These are phyloP conservation scores for Lepidium didymum DNA, from an alignment of 345 rosid genomes.

Conservation along the genomic window DNA sequence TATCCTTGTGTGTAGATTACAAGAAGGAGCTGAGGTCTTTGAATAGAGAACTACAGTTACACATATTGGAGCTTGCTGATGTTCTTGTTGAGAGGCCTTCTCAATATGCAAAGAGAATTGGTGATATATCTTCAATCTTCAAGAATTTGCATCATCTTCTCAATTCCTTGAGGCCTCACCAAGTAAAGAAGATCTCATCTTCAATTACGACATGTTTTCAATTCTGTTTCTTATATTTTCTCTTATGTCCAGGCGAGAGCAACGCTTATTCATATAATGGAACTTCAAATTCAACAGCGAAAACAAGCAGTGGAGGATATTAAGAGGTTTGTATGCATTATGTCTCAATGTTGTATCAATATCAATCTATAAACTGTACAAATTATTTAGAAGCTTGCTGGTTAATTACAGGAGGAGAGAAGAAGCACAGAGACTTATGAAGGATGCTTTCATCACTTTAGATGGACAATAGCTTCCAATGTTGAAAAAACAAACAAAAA, in stretches of 20 bases:
- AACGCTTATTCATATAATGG: slow-evolving; percentile 75
- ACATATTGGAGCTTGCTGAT: slow-evolving; percentile 76
- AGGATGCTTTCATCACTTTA: slow-evolving; percentile 61
- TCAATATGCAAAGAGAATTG: slow-evolving; percentile 78
- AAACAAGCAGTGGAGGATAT: slow-evolving; percentile 91
- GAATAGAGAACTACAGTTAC: slow-evolving; percentile 77
- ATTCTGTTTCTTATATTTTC: not conserved
- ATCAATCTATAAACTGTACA: not conserved
- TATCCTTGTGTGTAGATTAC: slow-evolving; percentile 41
- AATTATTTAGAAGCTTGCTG: not conserved
- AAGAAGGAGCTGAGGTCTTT: slow-evolving; percentile 63
- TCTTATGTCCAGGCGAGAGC: slow-evolving; percentile 60
- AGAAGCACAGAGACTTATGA: slow-evolving; percentile 59
- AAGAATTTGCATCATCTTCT: slow-evolving; percentile 86
- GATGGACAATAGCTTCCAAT: slow-evolving; percentile 35
- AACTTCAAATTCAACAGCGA: slow-evolving; percentile 76
- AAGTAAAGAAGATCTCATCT: slow-evolving; percentile 28
- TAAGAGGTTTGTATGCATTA: slow-evolving; percentile 47
- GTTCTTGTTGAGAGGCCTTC: slow-evolving; percentile 85
- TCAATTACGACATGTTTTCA: not conserved
- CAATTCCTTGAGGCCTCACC: slow-evolving; percentile 81
- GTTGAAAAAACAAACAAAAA: not conserved
- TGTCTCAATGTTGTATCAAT: not conserved
- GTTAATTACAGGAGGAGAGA: slow-evolving; percentile 57
- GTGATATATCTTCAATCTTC: slow-evolving; percentile 71